phyloP scores from a whole-genome alignment of 2,329 filamentous ascomycete species.

The Fusarium sp. region DNA sequence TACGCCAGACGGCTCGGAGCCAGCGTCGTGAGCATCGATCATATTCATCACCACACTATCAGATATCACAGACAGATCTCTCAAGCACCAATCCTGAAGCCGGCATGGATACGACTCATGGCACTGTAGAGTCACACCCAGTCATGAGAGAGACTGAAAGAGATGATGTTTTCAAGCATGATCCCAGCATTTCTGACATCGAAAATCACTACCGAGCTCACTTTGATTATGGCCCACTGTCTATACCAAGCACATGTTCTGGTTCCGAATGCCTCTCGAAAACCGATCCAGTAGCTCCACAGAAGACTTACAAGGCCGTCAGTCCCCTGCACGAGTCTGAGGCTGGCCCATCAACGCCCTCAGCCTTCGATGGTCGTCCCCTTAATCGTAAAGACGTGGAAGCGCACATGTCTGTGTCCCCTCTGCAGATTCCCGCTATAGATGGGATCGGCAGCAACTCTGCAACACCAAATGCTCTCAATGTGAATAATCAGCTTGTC shows the following conservation, averaged over 20 bases:
- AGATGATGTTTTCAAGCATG: not conserved
- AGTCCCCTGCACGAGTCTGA: constrained; percentile 11
- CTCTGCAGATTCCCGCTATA: constrained; percentile 20
- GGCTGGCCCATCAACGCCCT: not conserved
- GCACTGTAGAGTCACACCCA: not conserved
- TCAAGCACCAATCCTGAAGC: not conserved
- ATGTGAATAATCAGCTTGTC: constrained; percentile 59
- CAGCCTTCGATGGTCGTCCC: not conserved
- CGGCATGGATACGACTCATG: not conserved
- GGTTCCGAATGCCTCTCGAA: constrained; percentile 1
- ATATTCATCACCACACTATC: constrained; percentile 17
- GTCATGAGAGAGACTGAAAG: not conserved
- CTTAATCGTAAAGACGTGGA: not conserved
- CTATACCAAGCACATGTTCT: not conserved
- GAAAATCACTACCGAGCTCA: not conserved
- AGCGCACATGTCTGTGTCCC: too few relatives aligned
- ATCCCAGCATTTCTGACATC: not conserved
- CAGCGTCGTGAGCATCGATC: constrained; percentile 2
- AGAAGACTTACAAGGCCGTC: not conserved
- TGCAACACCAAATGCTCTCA: constrained; percentile 50
- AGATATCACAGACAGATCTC: not conserved
- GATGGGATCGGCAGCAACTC: constrained; percentile 31
- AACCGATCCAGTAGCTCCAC: not conserved
- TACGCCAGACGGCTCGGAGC: constrained; percentile 28
- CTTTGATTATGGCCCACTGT: not conserved